Conservation (phyloP, 106 monocot genomes). For the Gastrodia elata region DNA sequence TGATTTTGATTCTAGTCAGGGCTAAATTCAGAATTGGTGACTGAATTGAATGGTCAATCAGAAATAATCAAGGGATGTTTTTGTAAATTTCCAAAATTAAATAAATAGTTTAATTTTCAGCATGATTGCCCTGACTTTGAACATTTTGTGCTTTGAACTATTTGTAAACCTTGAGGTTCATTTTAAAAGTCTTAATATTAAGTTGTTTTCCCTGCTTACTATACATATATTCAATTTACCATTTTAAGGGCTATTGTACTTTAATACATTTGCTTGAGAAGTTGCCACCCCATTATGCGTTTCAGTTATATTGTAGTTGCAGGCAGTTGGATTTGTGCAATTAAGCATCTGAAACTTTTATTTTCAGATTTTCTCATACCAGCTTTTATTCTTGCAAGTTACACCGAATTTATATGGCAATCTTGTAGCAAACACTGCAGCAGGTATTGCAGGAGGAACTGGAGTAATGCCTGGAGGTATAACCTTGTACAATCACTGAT, state of each 20-base stretch:
- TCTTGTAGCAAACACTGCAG: slow-evolving; percentile 21
- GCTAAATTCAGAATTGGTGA: no score
- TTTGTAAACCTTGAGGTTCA: neutral
- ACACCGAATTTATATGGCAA: slow-evolving; percentile 19
- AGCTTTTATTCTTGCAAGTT: slow-evolving; percentile 8
- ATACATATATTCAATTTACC: neutral
- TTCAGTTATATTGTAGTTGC: neutral
- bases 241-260: neutral
- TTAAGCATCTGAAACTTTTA: neutral
- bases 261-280: neutral
- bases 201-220: neutral
- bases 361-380: neutral
- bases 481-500: neutral
- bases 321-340: neutral
- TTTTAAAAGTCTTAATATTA: neutral
- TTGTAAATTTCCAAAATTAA: no score
- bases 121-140: neutral
- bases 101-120: no score
- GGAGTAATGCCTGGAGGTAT: slow-evolving; percentile 22
- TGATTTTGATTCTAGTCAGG: no score
- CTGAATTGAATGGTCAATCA: no score
- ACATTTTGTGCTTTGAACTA: neutral
- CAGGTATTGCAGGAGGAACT: slow-evolving; percentile 19
- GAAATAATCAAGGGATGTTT: no score
- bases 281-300: neutral